phyloP scores from a whole-genome alignment of 768 basidiomycete genomes.

The Krasilnikovozyma curviuscula region DNA sequence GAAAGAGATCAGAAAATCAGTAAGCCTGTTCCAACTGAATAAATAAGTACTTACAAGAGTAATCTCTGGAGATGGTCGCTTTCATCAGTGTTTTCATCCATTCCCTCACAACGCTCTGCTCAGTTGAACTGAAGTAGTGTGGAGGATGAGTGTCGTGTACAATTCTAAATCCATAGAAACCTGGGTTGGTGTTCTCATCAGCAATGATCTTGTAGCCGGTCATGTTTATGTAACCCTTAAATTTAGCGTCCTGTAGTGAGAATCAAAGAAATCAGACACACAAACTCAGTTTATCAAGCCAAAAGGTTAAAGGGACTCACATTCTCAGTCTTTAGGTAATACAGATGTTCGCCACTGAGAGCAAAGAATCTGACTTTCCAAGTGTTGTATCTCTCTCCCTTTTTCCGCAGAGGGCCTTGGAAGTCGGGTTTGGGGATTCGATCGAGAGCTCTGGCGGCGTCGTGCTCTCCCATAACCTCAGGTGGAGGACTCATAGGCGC shows the following conservation, averaged over 20 bases:
- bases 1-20: background rate
- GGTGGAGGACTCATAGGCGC: background rate
- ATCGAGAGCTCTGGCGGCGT: conserved; percentile 44
- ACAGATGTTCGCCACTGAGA: conserved; percentile 77
- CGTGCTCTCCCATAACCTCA: conserved; percentile 5
- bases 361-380: conserved; percentile 89
- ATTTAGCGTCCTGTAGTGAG: conserved; percentile 59
- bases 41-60: conserved; percentile 43
- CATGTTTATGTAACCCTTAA: conserved; percentile 91
- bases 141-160: conserved; percentile 71
- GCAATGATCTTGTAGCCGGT: conserved; percentile 78
- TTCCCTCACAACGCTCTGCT: conserved; percentile 63
- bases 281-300: background rate
- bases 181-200: conserved; percentile 79
- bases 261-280: background rate
- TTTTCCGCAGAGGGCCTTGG: conserved; percentile 88
- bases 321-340: conserved; percentile 56
- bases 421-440: conserved; percentile 84
- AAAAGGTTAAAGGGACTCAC: conserved; percentile 19
- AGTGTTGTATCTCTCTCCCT: conserved; percentile 71
- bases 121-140: conserved; percentile 81
- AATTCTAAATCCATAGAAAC: conserved; percentile 85
- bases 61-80: conserved; percentile 86
- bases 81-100: conserved; percentile 99
- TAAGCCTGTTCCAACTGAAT: background rate